These are phyloP conservation scores for Penicillium polonicum DNA, from an alignment of 2,329 filamentous ascomycete species.

Conservation along the genomic window DNA sequence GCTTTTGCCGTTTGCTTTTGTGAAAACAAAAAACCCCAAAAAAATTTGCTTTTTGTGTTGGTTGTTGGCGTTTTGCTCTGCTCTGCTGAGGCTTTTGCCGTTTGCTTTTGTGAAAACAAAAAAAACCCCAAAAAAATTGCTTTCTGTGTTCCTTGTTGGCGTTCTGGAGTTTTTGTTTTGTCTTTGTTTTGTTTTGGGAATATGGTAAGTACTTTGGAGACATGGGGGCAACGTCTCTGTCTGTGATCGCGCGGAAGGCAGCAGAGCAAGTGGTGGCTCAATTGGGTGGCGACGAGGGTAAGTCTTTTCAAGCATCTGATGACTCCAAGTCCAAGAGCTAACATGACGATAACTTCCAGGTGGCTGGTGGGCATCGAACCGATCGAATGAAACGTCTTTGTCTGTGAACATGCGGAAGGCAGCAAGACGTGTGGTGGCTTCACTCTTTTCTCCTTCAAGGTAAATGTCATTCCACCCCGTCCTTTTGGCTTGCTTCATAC, in stretches of 20 bases:
- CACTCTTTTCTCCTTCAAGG: too few species aligned
- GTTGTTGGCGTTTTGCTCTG: neutral
- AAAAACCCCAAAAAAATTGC: neutral
- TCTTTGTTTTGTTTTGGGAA: neutral
- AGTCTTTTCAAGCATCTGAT: neutral
- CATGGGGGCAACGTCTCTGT: neutral
- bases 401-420: too few species aligned
- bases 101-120: neutral
- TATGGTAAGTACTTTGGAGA: neutral
- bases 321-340: neutral
- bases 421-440: too few species aligned
- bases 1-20: slow-evolving; percentile 6
- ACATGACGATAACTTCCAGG: neutral
- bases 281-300: neutral
- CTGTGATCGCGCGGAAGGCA: neutral
- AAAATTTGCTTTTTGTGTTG: neutral
- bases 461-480: too few species aligned
- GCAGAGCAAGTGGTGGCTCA: neutral
- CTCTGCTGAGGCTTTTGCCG: slow-evolving; percentile 1
- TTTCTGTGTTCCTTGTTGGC: neutral
- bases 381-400: neutral
- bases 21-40: neutral
- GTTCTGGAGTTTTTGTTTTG: neutral
- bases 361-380: neutral
- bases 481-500: too few species aligned